A percentile compares a stretch with the other conserved stretches of the same genome.
These are phyloP conservation scores for Dryadomyces quercivorus DNA, from an alignment of 2,329 filamentous ascomycete genomes.

Conservation along the genomic window DNA sequence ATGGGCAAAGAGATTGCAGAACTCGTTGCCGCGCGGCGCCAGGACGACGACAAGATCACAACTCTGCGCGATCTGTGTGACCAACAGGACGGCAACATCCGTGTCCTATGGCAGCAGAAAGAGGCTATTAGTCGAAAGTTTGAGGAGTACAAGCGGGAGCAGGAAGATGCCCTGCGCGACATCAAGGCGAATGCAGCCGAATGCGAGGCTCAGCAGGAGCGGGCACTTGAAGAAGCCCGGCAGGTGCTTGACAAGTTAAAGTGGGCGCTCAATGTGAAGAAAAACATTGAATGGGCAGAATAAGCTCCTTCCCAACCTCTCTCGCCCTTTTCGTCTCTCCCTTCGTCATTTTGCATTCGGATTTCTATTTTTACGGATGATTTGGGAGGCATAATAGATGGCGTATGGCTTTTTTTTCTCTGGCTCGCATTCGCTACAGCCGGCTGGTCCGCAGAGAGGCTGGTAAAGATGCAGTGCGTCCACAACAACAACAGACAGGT, in stretches of 20 bases:
- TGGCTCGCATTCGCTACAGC: not conserved
- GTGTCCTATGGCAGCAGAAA: constrained; percentile 47
- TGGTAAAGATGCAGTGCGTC: not conserved
- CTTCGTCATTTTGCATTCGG: not conserved
- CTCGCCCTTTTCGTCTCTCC: not conserved
- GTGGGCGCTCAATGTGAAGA: constrained; percentile 60
- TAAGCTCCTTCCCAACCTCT: constrained; percentile 14
- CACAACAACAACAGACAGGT: not conserved
- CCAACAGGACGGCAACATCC: constrained; percentile 59
- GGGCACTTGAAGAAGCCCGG: constrained; percentile 43
- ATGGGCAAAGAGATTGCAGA: constrained; percentile 41
- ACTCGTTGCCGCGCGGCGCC: constrained; percentile 41
- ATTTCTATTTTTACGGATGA: not conserved
- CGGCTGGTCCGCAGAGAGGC: not conserved
- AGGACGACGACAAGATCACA: constrained; percentile 51
- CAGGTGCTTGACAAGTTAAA: constrained; percentile 54
- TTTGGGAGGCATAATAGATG: constrained; percentile 1
- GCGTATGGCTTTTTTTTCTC: not conserved
- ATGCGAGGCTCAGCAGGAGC: constrained; percentile 50
- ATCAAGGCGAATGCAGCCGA: constrained; percentile 45
- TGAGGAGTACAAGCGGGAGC: constrained; percentile 50
- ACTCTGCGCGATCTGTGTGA: constrained; percentile 58
- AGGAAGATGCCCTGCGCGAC: constrained; percentile 46
- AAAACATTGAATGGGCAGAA: constrained; percentile 43
- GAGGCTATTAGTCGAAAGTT: constrained; percentile 47